Base-by-base conservation (phyloP, 2,329 filamentous ascomycete species). In the Ascochyta fabae region DNA sequence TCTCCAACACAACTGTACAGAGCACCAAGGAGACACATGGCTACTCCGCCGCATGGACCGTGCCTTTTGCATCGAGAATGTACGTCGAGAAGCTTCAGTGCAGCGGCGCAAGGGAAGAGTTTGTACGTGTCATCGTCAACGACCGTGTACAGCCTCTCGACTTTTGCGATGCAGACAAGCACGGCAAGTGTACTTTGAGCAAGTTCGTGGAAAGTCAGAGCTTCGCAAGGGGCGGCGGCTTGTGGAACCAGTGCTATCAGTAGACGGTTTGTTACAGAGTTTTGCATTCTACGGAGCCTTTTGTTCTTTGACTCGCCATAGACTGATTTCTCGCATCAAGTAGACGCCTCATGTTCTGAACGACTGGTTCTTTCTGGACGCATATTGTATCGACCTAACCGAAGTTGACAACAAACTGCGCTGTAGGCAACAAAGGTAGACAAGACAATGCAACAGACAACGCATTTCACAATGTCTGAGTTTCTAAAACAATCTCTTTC, bases 41-140 rank as follows among this genome's bases (percentile, higher is more conserved):
- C 3, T 96, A 86, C 72, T 88, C 89, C 10, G 86, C 91, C 0
- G 83, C 88, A 13, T 94, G 90, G 88, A 85, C 86, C 0, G 91
- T 96, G 16, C 90, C 93, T 0, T 96, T 97, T 75, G 90, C 84
- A 0, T 88, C 86, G 16, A 82, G 92, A 48, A 84, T 92, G 75
- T 96, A 96, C 73, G 85, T 97, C 33, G 93, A 97, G 81, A 95
- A 94, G 81, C 87, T 96, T 84, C 76, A 75, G 36, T 97, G 93
- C 73, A 71, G 71, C 2, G 78, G 70, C 13, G 73, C 77, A n/a
- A 61, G 76, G 1, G 85, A 91, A 68, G 89, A 95, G 73, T 80
- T 89, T 48, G 90, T 97, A 10, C 83, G 93, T 34, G 81, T 96
- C 4, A 77, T 97, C 56, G 80, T 97, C 33, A 96, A 97, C 75